Conservation (phyloP, 306 rosid genomes). For the Nissolia schottii region DNA sequence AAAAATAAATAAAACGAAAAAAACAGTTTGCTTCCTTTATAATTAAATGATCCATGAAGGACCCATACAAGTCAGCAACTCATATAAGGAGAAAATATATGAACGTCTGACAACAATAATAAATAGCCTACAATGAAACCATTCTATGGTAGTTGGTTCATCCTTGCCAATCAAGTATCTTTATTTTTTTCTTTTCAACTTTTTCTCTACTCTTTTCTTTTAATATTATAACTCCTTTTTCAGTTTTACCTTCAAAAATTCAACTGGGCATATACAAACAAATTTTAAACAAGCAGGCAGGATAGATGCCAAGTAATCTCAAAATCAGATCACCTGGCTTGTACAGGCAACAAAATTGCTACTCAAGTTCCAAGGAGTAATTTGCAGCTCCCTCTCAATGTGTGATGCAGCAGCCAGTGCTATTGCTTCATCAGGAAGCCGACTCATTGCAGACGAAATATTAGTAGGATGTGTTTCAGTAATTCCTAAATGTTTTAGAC, state of each 20-base stretch:
- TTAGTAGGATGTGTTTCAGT: slow-evolving; percentile 74
- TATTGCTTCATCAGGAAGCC: slow-evolving; percentile 94
- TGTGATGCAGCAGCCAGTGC: slow-evolving; percentile 98
- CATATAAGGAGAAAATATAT: not conserved
- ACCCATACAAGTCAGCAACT: not conserved
- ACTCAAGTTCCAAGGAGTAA: slow-evolving; percentile 99
- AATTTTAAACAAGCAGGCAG: slow-evolving; percentile 7
- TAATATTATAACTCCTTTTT: not conserved
- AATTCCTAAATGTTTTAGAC: slow-evolving; percentile 92
- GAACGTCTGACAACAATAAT: not conserved
- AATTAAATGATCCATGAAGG: slow-evolving; percentile 2
- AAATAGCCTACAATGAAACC: not conserved
- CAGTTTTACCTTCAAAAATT: not conserved
- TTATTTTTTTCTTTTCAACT: not conserved
- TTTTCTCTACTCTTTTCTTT: not conserved
- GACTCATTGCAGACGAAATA: slow-evolving; percentile 90
- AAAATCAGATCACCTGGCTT: slow-evolving; percentile 61
- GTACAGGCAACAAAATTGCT: slow-evolving; percentile 93
- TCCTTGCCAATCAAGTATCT: not conserved
- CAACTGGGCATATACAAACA: not conserved
- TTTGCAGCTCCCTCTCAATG: slow-evolving; percentile 91
- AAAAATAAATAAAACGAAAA: not conserved
- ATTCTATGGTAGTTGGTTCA: not conserved
- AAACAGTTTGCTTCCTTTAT: not conserved
- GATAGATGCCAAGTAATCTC: slow-evolving; percentile 6